A percentile compares a stretch with the other conserved stretches of the same genome.
Evolutionary conservation across 2,329 filamentous ascomycete species (phyloP).

Genomic region (Aciculosporium take): DNA sequence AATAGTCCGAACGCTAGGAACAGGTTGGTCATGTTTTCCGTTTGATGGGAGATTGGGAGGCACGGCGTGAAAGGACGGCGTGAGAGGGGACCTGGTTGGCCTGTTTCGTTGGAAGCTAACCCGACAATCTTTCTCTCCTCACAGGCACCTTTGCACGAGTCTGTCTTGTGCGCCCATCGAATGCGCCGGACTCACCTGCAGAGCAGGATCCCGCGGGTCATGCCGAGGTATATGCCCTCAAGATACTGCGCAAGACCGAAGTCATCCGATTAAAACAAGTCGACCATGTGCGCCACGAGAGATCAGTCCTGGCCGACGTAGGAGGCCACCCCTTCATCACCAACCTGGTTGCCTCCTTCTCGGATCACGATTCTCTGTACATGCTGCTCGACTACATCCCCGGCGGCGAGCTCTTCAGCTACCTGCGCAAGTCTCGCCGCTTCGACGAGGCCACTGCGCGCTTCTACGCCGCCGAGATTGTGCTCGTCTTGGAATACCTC

Average conservation of each 20-base stretch:
- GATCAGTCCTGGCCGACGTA: constrained; percentile 61
- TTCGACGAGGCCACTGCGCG: constrained; percentile 67
- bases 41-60: background rate
- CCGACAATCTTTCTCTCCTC: background rate
- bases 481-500: constrained; percentile 65
- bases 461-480: constrained; percentile 76
- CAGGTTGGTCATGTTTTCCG: constrained; percentile 31
- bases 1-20: constrained; percentile 62
- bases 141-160: constrained; percentile 69
- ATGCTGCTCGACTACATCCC: constrained; percentile 76
- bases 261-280: constrained; percentile 76
- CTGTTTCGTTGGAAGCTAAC: too few relatives aligned
- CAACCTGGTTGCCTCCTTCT: constrained; percentile 62
- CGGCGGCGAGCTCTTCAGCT: constrained; percentile 74
- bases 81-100: too few relatives aligned
- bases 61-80: too few relatives aligned
- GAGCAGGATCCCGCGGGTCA: constrained; percentile 17
- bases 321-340: constrained; percentile 76
- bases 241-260: constrained; percentile 59
- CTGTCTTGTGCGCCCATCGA: constrained; percentile 56
- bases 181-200: constrained; percentile 23
- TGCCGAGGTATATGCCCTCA: constrained; percentile 57
- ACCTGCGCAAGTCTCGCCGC: constrained; percentile 60
- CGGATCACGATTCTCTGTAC: constrained; percentile 65
- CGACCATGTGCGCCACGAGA: constrained; percentile 75